Conservation (phyloP, 2,329 filamentous ascomycete genomes). For the Biscogniauxia marginata region DNA sequence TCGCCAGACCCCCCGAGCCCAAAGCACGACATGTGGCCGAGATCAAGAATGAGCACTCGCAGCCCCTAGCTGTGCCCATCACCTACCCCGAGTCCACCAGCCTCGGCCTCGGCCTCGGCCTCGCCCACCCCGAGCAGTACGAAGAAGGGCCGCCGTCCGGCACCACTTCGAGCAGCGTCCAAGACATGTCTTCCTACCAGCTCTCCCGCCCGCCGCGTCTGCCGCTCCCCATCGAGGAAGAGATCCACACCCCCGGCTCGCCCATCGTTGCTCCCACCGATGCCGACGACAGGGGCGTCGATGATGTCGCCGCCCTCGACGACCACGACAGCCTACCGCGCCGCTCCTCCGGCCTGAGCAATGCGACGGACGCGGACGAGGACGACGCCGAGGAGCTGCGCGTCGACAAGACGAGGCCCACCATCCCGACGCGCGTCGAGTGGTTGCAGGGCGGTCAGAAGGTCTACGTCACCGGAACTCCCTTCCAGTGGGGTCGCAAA, state of each 20-base stretch:
- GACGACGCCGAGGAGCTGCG: constrained; percentile 75
- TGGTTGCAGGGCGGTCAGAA: constrained; percentile 84
- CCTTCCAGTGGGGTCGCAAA: constrained; percentile 96
- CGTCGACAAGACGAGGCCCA: constrained; percentile 71
- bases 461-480: constrained; percentile 95
- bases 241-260: constrained; percentile 83
- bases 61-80: constrained; percentile 58
- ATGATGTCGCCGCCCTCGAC: constrained; percentile 52
- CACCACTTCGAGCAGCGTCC: constrained; percentile 56
- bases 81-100: constrained; percentile 28
- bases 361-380: constrained; percentile 75
- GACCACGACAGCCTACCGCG: constrained; percentile 48
- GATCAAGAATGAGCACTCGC: constrained; percentile 43
- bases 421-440: constrained; percentile 80
- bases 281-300: constrained; percentile 45
- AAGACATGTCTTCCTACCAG: constrained; percentile 60
- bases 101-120: constrained; percentile 35
- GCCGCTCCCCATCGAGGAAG: constrained; percentile 90
- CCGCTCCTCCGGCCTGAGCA: constrained; percentile 58
- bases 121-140: too few relatives aligned
- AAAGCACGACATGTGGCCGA: constrained; percentile 33
- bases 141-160: constrained; percentile 43
- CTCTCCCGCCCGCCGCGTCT: constrained; percentile 77
- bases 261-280: constrained; percentile 78
- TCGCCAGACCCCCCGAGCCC: constrained; percentile 29